Conservation (phyloP, 345 rosid species). For the Rubroshorea leprosula region DNA sequence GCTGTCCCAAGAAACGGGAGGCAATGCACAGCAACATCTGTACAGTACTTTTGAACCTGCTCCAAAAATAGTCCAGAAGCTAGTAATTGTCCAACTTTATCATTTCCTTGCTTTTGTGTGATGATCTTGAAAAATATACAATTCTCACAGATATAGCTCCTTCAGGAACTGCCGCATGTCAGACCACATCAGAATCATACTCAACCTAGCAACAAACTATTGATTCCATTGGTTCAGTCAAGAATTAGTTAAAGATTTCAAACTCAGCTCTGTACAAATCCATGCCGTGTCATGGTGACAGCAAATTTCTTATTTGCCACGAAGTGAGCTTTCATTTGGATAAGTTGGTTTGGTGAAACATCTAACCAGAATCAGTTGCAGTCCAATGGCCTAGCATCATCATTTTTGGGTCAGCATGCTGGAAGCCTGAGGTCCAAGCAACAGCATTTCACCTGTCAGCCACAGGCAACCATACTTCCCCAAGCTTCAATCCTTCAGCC, state of each 20-base stretch:
- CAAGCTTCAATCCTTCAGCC: conserved; percentile 21
- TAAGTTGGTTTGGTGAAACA: no score
- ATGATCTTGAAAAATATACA: no score
- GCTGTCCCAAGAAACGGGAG: no score
- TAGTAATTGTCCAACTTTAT: conserved; percentile 6
- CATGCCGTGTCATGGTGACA: conserved; percentile 11
- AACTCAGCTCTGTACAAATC: conserved; percentile 25
- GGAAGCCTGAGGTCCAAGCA: conserved; percentile 11
- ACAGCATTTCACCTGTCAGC: conserved; percentile 7
- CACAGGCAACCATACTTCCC: conserved; percentile 13
- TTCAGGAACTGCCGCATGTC: no score
- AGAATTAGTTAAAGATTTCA: conserved; percentile 19
- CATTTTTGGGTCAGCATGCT: conserved; percentile 5
- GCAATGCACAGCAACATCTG: conserved; percentile 17
- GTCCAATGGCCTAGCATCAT: conserved; percentile 10
- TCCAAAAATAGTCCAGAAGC: conserved; percentile 16
- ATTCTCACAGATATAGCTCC: conserved; percentile 18
- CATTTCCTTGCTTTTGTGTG: conserved; percentile 17
- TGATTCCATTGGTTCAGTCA: conserved; percentile 8
- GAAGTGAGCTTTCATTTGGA: conserved; percentile 13
- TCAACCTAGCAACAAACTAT: conserved; percentile 14
- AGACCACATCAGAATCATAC: no score
- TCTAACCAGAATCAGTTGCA: conserved; percentile 12
- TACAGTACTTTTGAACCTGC: conserved; percentile 17
- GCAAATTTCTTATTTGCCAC: conserved; percentile 17